phyloP scores from a whole-genome alignment of 139 green algal species.

The Chlamydomonas schloesseri region DNA sequence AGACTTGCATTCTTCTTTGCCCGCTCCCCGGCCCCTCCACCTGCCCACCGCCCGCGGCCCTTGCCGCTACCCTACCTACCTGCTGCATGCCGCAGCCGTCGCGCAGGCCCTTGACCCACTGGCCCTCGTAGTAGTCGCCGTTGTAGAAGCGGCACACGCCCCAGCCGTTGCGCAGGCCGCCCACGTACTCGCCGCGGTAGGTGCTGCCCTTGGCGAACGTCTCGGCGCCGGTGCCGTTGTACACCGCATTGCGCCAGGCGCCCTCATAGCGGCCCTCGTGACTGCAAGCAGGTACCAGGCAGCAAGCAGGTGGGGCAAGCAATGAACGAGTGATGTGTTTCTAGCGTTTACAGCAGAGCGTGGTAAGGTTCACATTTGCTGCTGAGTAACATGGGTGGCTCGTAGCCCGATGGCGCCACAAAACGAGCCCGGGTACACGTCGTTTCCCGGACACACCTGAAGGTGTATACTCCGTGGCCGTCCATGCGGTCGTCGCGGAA shows the following conservation, averaged over 20 bases:
- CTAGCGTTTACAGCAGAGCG: too few species aligned
- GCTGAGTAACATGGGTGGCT: too few species aligned
- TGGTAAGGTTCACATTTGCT: too few species aligned
- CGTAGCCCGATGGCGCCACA: too few species aligned
- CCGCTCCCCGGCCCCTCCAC: too few species aligned
- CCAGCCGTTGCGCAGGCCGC: slow-evolving; percentile 71
- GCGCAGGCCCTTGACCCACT: slow-evolving; percentile 69
- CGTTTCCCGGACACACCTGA: too few species aligned
- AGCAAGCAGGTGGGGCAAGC: too few species aligned
- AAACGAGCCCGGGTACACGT: too few species aligned
- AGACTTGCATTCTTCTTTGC: too few species aligned
- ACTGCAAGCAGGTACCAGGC: background rate
- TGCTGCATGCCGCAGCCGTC: slow-evolving; percentile 79
- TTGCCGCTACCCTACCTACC: too few species aligned
- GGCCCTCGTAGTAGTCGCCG: slow-evolving; percentile 79
- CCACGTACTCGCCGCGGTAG: slow-evolving; percentile 66
- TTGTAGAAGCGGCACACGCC: slow-evolving; percentile 80
- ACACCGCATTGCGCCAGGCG: slow-evolving; percentile 68
- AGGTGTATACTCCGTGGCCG: slow-evolving; percentile 76
- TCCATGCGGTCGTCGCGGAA: slow-evolving; percentile 80
- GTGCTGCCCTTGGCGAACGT: slow-evolving; percentile 76
- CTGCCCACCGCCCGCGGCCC: background rate
- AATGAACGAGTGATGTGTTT: too few species aligned
- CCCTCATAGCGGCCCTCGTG: slow-evolving; percentile 65
- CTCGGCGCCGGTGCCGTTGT: slow-evolving; percentile 72